Evolutionary conservation across 306 rosid genomes (phyloP).

Genomic region (Fragaria vesca): DNA sequence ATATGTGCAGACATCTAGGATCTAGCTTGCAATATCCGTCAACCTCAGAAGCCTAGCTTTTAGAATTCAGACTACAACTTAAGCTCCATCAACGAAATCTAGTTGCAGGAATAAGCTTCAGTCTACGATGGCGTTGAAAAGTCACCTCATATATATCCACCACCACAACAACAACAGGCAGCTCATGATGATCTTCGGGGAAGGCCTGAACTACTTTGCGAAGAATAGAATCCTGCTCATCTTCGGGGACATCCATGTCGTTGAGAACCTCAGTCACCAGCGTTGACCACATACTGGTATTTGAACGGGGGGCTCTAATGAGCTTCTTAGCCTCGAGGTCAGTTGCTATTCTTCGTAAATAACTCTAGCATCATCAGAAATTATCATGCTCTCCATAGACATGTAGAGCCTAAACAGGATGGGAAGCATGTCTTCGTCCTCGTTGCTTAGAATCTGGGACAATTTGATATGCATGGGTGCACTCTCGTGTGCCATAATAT

Average conservation of each 20-base stretch:
- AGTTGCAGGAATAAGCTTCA: not conserved
- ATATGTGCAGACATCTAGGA: too few species aligned
- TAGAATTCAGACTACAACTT: not conserved
- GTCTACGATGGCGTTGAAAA: not conserved
- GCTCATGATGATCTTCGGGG: not conserved
- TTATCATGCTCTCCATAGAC: not conserved
- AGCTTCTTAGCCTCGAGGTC: not conserved
- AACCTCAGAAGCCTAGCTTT: not conserved
- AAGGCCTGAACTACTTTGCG: not conserved
- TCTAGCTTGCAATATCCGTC: too few species aligned
- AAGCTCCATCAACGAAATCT: not conserved
- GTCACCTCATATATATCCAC: not conserved
- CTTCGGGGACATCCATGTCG: constrained; percentile 1
- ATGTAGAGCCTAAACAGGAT: not conserved
- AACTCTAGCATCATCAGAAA: not conserved
- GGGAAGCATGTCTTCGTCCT: not conserved
- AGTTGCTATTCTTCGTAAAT: not conserved
- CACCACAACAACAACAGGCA: not conserved
- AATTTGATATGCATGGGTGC: not conserved
- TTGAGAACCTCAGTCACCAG: not conserved
- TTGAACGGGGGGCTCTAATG: not conserved
- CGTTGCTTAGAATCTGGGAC: not conserved
- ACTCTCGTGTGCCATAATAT: not conserved
- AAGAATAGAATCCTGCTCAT: not conserved
- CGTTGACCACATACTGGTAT: not conserved